Conservation (phyloP, 2,329 filamentous ascomycete species). For the Stachybotrys echinatus region DNA sequence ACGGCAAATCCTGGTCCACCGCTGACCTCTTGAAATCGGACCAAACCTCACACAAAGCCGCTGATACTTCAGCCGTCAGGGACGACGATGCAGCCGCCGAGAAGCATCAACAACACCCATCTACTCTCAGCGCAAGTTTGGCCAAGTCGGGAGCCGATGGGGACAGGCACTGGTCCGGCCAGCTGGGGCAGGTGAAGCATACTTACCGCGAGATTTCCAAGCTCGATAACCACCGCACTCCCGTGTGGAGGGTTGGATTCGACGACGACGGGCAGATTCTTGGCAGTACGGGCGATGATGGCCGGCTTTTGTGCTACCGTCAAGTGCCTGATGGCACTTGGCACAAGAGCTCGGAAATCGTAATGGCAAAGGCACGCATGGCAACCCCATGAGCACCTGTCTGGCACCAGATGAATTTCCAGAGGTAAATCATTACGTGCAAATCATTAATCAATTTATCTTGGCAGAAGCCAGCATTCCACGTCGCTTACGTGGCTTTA, state of each 20-base stretch:
- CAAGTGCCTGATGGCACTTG: conserved; percentile 53
- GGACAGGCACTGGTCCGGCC: conserved; percentile 48
- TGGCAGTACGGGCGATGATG: conserved; percentile 73
- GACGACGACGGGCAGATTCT: conserved; percentile 66
- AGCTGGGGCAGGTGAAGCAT: conserved; percentile 63
- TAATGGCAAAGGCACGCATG: conserved; percentile 52
- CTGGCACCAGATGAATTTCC: too few species aligned
- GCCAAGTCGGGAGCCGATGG: conserved; percentile 41
- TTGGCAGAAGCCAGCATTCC: too few species aligned
- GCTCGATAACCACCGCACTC: conserved; percentile 62
- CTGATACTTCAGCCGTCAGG: conserved; percentile 20
- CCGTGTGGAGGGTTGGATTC: conserved; percentile 72
- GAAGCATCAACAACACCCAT: conserved; percentile 31
- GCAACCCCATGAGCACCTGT: conserved; percentile 36
- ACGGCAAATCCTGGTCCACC: conserved; percentile 44
- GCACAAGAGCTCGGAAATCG: conserved; percentile 56
- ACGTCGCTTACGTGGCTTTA: too few species aligned
- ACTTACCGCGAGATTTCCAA: conserved; percentile 57
- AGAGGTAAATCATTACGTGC: too few species aligned
- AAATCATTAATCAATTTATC: too few species aligned
- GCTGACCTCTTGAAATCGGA: conserved; percentile 36
- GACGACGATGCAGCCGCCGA: conserved; percentile 22
- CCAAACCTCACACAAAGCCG: conserved; percentile 9
- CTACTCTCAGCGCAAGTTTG: conserved; percentile 47
- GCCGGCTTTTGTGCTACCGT: conserved; percentile 57